Base-by-base conservation (phyloP, 192 early-diverging fungal species). In the Podila verticillata region DNA sequence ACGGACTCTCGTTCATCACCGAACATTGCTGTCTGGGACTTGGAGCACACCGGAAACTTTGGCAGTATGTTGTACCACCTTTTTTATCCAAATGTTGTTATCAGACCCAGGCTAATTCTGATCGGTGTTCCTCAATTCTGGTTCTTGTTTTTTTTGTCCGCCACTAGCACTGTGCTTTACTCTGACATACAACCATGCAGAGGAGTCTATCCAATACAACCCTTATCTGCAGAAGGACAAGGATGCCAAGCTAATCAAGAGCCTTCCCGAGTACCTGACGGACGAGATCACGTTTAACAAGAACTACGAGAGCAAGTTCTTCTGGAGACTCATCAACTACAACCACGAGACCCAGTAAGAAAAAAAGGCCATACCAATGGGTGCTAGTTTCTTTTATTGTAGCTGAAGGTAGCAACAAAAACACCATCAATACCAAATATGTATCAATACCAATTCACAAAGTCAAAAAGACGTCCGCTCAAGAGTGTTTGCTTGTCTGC, bases 251-350 rank as follows among this genome's bases (percentile, higher is more conserved):
- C 29, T 80, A 60, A n/a, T 80, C 24, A 32, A 62, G 48, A 35
- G 26, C 20, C 65, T 80, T n/a, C 77, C 77, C 8, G 69, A 80
- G 19, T 80, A 80, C 35, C 34, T 80, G 5, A 67, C 28, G 19
- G 66, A 63, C 10, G 77, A 72, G 19, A 72, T 80, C 31, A 66
- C 68, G 13, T 80, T 80, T 31, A 24, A 72, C n/a, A 48, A 48
- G 10, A n/a, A 63, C 20, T 68, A 58, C 17, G 70, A 80, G 26
- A 72, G 65, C 44, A 80, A 80, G 28, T 72, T 80, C 31, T 80
- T 80, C 26, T 68, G 70, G 70, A 67, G 66, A 39, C 67, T 80
- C 8, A 61, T 80, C 22, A 64, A 62, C 29, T 72, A 72, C 19
- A 72, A 80, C 62, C 61, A 72, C 47, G 77, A 72, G 7, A 12